Evolutionary conservation across 371 early-diverging fungal genomes (phyloP).

Genomic region (Mucor irregularis): DNA sequence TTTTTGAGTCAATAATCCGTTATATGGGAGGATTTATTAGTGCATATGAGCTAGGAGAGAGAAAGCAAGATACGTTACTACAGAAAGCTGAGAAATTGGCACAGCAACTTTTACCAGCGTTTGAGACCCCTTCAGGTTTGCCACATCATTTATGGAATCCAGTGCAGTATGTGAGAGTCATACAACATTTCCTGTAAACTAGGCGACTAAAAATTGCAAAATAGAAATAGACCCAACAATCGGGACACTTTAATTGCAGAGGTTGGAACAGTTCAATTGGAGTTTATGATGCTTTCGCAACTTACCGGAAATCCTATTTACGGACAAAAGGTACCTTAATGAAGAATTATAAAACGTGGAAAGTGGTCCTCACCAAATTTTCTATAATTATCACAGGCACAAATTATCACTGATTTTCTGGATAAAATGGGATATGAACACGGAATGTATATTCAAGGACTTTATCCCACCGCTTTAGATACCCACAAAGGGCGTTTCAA

Average conservation of each 20-base stretch:
- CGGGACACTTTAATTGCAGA: constrained; percentile 66
- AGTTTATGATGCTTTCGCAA: constrained; percentile 78
- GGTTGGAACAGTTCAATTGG: constrained; percentile 85
- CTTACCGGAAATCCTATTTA: constrained; percentile 69
- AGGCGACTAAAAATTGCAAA: background rate
- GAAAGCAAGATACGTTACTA: constrained; percentile 32
- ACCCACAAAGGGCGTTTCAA: constrained; percentile 39
- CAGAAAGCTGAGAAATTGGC: constrained; percentile 58
- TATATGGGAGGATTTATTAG: constrained; percentile 86
- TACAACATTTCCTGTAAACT: too few relatives aligned
- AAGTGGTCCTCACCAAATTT: too few relatives aligned
- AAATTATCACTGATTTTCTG: constrained; percentile 48
- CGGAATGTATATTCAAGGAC: constrained; percentile 52
- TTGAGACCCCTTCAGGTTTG: constrained; percentile 63
- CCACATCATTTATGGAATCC: constrained; percentile 52
- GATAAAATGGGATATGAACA: constrained; percentile 39
- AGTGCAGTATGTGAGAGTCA: constrained; percentile 30
- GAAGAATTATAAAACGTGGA: too few relatives aligned
- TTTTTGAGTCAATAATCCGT: constrained; percentile 91
- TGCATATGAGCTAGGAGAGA: constrained; percentile 70
- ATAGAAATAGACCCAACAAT: constrained; percentile 20
- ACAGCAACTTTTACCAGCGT: constrained; percentile 53
- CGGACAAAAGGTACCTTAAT: constrained; percentile 57
- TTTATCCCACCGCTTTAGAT: constrained; percentile 53
- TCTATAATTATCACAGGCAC: constrained; percentile 33